Evolutionary conservation across 345 rosid species (phyloP), one percentile per base, ranked within the genome.

Genomic region (Eutrema japonicum): DNA sequence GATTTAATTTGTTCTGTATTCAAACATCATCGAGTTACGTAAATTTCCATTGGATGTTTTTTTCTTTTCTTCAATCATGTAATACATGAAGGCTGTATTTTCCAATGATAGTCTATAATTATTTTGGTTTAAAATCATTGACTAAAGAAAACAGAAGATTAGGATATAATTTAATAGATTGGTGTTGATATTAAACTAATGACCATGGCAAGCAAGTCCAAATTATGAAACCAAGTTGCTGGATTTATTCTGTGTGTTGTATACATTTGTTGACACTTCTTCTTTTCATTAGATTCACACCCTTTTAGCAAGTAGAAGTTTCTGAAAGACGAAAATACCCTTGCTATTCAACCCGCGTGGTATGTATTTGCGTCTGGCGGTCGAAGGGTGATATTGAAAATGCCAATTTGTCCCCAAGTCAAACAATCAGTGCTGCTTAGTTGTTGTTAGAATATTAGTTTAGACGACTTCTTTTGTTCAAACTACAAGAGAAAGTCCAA

Each of bases 391-490:
- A 33, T 57, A 64, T 16, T 71, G 80, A 71, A 56, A 65, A 22
- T 64, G 67, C 64, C 72, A 64, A 41, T 13, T 14, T n/a, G 30
- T 59, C 49, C 29, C 10, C 3, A 68, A 77, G 76, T 70, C 80
- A 77, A 57, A 64, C 66, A 70, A 55, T 56, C 79, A 60, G 64
- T 70, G 55, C 76, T 71, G 3, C 10, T 55, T 16, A 16, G 16
- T 16, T 57, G 48, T 36, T 66, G 47, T 64, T 70, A 64, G 55
- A 64, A 70, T 69, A 76, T 61, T 61, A 76, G 10, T 69, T 69
- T 76, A 37, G 71, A 46, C 79, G 74, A 76, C 71, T 76, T 76
- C 10, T 55, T 56, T 56, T 40, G 71, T 57, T 76, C 76, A 47
- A 48, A 63, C 52, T 45, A 45, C 14, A 3, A 67, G 43, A 76